Conservation (phyloP, 2,329 filamentous ascomycete species). For the Polychaeton citri region DNA sequence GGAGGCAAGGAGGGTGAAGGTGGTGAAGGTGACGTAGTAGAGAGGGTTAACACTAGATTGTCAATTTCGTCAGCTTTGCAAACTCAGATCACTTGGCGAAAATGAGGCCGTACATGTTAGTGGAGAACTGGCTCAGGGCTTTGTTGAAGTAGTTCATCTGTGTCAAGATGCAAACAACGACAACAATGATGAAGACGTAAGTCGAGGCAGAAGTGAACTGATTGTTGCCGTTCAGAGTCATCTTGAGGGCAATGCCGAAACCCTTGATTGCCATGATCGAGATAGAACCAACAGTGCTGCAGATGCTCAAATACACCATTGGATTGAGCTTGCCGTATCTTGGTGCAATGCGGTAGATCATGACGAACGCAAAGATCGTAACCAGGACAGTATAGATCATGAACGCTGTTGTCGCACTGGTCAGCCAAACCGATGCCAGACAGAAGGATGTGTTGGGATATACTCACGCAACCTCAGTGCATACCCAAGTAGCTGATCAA, state of each 20-base stretch:
- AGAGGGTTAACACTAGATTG: constrained; percentile 69
- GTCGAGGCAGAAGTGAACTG: constrained; percentile 92
- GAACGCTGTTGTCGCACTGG: constrained; percentile 50
- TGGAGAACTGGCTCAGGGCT: constrained; percentile 88
- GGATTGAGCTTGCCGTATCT: constrained; percentile 89
- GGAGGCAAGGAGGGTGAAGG: constrained; percentile 81
- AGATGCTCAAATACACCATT: constrained; percentile 92
- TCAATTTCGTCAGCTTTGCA: background rate
- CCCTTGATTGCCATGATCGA: constrained; percentile 99
- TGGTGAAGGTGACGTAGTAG: constrained; percentile 97
- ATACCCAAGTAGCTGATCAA: constrained; percentile 82
- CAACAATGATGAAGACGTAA: constrained; percentile 93
- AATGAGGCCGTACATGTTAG: constrained; percentile 64
- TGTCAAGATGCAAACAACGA: constrained; percentile 82
- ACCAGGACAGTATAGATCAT: constrained; percentile 73
- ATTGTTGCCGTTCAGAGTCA: constrained; percentile 85
- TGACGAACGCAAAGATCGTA: constrained; percentile 69
- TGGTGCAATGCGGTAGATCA: constrained; percentile 93
- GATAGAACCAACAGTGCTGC: constrained; percentile 89
- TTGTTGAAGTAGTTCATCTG: constrained; percentile 99
- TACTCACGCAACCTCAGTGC: constrained; percentile 78
- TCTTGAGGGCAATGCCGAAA: constrained; percentile 92
- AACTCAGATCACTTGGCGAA: no score
- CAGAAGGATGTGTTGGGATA: background rate
- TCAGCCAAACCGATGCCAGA: no score